phyloP scores from a whole-genome alignment of 495 filamentous ascomycete genomes.

The Aspergillus sclerotioniger region DNA sequence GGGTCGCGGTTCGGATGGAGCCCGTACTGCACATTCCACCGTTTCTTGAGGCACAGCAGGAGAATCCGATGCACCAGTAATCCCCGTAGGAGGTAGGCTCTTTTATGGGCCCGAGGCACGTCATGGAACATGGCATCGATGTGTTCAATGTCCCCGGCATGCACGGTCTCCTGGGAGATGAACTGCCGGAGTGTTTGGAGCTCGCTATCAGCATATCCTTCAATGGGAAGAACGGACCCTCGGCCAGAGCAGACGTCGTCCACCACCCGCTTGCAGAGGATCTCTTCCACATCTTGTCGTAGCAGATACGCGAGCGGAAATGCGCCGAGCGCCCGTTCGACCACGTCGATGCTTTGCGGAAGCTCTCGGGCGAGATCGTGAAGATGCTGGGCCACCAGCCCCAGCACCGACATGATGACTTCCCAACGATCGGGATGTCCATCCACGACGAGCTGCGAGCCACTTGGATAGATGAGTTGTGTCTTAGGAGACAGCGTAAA shows the following conservation, averaged over 20 bases:
- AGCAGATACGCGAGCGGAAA: slow-evolving; percentile 26
- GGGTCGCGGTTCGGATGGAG: slow-evolving; percentile 48
- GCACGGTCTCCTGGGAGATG: slow-evolving; percentile 11
- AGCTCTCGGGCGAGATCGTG: slow-evolving; percentile 19
- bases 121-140: not conserved
- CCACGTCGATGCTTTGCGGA: slow-evolving; percentile 40
- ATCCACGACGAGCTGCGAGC: slow-evolving; percentile 52
- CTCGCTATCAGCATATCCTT: slow-evolving; percentile 4
- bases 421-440: slow-evolving; percentile 59
- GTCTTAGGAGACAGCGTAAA: slow-evolving; percentile 58
- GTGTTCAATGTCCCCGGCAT: not conserved
- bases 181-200: slow-evolving; percentile 14
- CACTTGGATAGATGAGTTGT: slow-evolving; percentile 68
- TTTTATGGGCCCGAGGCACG: slow-evolving; percentile 4
- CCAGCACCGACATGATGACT: slow-evolving; percentile 51
- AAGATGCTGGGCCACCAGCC: slow-evolving; percentile 34
- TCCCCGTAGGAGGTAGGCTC: slow-evolving; percentile 57
- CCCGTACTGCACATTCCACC: slow-evolving; percentile 70
- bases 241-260: slow-evolving; percentile 13
- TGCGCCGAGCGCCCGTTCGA: slow-evolving; percentile 9
- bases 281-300: slow-evolving; percentile 18
- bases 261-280: slow-evolving; percentile 8
- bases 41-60: slow-evolving; percentile 56
- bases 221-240: slow-evolving; percentile 20
- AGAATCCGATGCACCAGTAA: slow-evolving; percentile 59